Percentiles rank a stretch among this genome's conserved stretches.
These are phyloP conservation scores for Penicillium sp. DNA, from an alignment of 2,329 filamentous ascomycete species.

Conservation along the genomic window DNA sequence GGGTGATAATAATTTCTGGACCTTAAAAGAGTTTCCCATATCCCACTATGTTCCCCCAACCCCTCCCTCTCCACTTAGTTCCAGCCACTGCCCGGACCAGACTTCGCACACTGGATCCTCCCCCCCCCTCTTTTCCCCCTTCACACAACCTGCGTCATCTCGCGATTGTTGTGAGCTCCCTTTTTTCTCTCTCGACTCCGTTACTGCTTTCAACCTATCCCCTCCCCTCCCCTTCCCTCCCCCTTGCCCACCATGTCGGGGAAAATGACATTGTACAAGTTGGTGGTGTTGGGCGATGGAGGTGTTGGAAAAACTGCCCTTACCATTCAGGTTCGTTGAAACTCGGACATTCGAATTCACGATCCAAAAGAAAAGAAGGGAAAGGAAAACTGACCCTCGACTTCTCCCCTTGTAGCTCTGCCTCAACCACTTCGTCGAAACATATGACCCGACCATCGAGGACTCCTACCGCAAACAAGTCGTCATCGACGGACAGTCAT, in stretches of 20 bases:
- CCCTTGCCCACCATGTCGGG: slow-evolving; percentile 62
- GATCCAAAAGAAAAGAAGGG: not conserved
- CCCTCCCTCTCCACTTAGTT: slow-evolving; percentile 14
- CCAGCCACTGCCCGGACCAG: slow-evolving; percentile 20
- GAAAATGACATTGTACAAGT: slow-evolving; percentile 92
- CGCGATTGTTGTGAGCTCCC: not conserved
- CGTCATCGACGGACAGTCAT: slow-evolving; percentile 87
- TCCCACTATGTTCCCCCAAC: not conserved
- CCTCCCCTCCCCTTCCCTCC: not conserved
- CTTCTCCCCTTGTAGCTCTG: slow-evolving; percentile 60
- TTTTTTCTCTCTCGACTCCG: not conserved
- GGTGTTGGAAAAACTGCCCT: slow-evolving; percentile 91
- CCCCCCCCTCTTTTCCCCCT: slow-evolving; percentile 7
- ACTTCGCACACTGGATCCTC: slow-evolving; percentile 16
- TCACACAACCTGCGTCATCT: slow-evolving; percentile 6
- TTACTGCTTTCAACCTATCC: too few species aligned
- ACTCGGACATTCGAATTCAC: not conserved
- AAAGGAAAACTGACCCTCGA: slow-evolving; percentile 6
- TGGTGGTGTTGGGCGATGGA: slow-evolving; percentile 92
- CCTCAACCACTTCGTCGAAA: slow-evolving; percentile 97
- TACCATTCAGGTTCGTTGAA: slow-evolving; percentile 65
- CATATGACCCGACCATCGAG: slow-evolving; percentile 66
- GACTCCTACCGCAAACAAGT: slow-evolving; percentile 66
- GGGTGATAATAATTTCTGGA: not conserved
- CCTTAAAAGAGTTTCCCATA: not conserved